phyloP scores from a whole-genome alignment of 176 grass and related monocot genomes.

The Chrysopogon serrulatus region DNA sequence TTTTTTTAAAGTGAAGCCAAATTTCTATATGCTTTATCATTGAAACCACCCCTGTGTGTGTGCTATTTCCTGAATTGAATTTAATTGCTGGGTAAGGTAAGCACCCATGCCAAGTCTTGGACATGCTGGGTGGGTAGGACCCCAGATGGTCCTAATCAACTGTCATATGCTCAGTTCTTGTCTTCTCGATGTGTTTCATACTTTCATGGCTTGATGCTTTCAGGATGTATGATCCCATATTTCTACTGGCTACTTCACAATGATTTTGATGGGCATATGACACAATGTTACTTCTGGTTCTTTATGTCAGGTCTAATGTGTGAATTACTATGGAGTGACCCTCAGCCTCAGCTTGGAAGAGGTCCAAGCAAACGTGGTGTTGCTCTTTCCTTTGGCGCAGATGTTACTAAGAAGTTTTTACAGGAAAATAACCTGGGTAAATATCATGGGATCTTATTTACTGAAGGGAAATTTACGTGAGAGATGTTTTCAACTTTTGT shows the following conservation, averaged over 20 bases:
- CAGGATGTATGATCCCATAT: neutral
- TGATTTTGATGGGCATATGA: neutral
- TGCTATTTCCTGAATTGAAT: neutral
- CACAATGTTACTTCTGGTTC: neutral
- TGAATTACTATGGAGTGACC: slow-evolving; percentile 48
- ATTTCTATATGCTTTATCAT: neutral
- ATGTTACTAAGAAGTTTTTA: slow-evolving; percentile 72
- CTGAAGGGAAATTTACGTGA: neutral
- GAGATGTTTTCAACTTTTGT: neutral
- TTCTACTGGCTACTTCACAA: neutral
- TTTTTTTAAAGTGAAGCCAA: neutral
- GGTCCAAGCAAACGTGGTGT: slow-evolving; percentile 89
- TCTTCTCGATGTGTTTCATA: neutral
- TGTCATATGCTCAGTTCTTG: neutral
- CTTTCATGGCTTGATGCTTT: neutral
- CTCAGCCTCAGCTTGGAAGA: slow-evolving; percentile 74
- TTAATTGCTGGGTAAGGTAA: neutral
- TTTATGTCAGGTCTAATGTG: neutral
- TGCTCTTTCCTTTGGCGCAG: slow-evolving; percentile 84
- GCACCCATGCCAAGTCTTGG: neutral
- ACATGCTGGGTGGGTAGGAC: neutral
- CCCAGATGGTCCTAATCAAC: neutral
- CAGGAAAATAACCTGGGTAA: slow-evolving; percentile 36
- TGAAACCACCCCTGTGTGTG: neutral
- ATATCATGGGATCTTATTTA: neutral